A percentile compares a stretch with the other conserved stretches of the same genome.
These are phyloP conservation scores for Fistulinella cinereoalba DNA, from an alignment of 1,284 basidiomycete species.

Conservation along the genomic window DNA sequence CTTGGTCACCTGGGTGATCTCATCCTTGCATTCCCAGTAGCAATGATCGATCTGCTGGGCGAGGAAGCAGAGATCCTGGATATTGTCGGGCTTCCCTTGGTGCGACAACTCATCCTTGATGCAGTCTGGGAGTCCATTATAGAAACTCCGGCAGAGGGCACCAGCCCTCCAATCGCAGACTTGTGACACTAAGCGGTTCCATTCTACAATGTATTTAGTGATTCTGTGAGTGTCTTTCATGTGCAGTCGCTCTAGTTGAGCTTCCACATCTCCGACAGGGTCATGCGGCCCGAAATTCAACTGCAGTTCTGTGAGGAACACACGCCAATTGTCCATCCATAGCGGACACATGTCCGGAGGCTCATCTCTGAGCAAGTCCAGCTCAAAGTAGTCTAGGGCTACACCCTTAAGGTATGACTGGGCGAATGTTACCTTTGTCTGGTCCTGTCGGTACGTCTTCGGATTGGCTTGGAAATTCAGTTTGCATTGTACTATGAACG, in stretches of 20 bases:
- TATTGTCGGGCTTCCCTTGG: background rate
- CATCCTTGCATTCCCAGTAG: background rate
- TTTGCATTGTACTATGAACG: background rate
- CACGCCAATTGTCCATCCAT: background rate
- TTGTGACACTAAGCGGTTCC: background rate
- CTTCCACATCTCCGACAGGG: background rate
- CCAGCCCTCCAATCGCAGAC: background rate
- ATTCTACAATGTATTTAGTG: background rate
- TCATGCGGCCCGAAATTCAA: background rate
- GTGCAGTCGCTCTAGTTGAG: background rate
- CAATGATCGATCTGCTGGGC: background rate
- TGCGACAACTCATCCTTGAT: background rate
- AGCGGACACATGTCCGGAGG: background rate
- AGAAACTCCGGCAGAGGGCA: background rate
- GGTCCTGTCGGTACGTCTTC: background rate
- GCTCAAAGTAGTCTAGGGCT: background rate
- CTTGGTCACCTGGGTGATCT: background rate
- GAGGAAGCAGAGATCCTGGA: background rate
- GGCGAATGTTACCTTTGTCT: background rate
- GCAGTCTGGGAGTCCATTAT: background rate
- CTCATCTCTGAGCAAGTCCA: background rate
- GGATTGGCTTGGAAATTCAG: background rate
- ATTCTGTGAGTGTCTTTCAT: background rate
- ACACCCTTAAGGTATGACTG: background rate
- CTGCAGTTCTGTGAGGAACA: background rate